Evolutionary conservation across 2,329 filamentous ascomycete species (phyloP), one percentile per base, ranked within the genome.

Genomic region (Calonectria pteridis): DNA sequence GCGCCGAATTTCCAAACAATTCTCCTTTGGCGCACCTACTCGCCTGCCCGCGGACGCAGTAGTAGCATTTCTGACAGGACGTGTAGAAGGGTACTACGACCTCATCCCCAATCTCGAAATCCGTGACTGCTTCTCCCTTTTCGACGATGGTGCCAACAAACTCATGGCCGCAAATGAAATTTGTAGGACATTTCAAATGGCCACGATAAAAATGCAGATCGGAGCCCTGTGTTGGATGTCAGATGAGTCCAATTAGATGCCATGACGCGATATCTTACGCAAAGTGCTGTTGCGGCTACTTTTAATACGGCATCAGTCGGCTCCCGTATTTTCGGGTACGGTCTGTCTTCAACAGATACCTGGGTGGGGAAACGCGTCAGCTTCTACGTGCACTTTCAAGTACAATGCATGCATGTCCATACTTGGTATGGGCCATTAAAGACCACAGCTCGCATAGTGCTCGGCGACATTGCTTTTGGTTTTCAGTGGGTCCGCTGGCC

Each of bases 161-260:
- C 35, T 74, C 72, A 46, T 74, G 72, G 40, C 65, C 73, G 16
- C 62, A 67, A 1, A 73, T 73, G n/a, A 70, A 70, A 10, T 67
- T 71, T 9, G 62, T 53, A 7, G 73, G 59, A 23, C 66, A 73
- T 43, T 73, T 75, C 43, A 67, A 62, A 33, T 72, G 66, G 1
- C 74, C 74, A n/a, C 70, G 69, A 46, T 74, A 76, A 26, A 37
- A 67, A n/a, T 75, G 72, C 26, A 76, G 35, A 50, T 76, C 74
- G 20, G 59, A 64, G 10, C 59, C 59, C 59, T 64, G 7, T 40
- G 37, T 58, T 23, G 0, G 4, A 40, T 26, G 55, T 59, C 4
- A 64, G 40, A 33, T 49, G 3, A 16, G 1, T 16, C 9, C 4
- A 26, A 28, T 10, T 29, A n/a, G 35, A n/a, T 63, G 6, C 14